Percentiles rank a stretch among this genome's conserved stretches.
Evolutionary conservation across 306 rosid species (phyloP).

Genomic region (Acmispon strigosus): DNA sequence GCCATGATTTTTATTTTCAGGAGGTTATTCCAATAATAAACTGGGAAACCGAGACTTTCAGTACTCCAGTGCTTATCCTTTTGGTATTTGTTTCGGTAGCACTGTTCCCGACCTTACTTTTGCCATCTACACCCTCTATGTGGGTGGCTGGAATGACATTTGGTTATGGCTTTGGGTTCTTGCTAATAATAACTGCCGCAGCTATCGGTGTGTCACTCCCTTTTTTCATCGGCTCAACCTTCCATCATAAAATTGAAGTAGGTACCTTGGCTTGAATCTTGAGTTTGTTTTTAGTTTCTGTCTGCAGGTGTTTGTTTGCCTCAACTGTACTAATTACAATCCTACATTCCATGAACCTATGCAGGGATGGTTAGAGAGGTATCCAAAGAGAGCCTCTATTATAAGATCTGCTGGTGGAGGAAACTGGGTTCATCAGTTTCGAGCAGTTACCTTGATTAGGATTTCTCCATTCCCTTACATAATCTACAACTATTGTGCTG

Average conservation of each 20-base stretch:
- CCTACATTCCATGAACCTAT: conserved; percentile 7
- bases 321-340: neutral
- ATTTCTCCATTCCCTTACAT: conserved; percentile 95
- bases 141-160: conserved; percentile 97
- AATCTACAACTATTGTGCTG: conserved; percentile 85
- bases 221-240: conserved; percentile 61
- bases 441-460: conserved; percentile 84
- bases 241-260: conserved; percentile 81
- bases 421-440: conserved; percentile 87
- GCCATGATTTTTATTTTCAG: conserved; percentile 30
- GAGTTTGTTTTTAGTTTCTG: neutral
- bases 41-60: conserved; percentile 79
- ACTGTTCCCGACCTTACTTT: conserved; percentile 61
- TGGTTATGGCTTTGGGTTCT: conserved; percentile 94
- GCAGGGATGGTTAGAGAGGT: conserved; percentile 93
- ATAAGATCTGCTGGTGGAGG: conserved; percentile 94
- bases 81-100: conserved; percentile 79
- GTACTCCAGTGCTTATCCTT: conserved; percentile 65
- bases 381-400: conserved; percentile 87
- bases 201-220: conserved; percentile 91
- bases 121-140: conserved; percentile 97
- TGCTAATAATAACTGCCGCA: conserved; percentile 66
- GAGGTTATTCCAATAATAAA: conserved; percentile 76
- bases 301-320: neutral
- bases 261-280: conserved; percentile 2